Percentiles rank a stretch among this genome's conserved stretches.
Evolutionary conservation across 129 eudicot species (phyloP).

Genomic region (Tagetes patula): DNA sequence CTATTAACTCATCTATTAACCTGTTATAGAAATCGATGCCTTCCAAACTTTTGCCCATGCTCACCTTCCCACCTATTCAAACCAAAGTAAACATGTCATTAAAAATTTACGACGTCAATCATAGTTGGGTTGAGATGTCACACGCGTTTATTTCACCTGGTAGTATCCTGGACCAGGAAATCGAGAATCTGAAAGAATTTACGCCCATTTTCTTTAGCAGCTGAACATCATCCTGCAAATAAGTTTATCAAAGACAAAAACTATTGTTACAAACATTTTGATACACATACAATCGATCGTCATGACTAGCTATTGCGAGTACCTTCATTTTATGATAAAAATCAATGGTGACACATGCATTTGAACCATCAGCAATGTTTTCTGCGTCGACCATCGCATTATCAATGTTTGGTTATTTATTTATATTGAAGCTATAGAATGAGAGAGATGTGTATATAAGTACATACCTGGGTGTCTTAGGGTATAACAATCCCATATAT

Average conservation of each 20-base stretch:
- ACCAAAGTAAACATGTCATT: neutral
- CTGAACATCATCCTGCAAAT: slow-evolving; percentile 42
- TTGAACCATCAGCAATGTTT: slow-evolving; percentile 10
- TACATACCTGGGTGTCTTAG: slow-evolving; percentile 23
- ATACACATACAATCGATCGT: no score
- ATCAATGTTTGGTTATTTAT: neutral
- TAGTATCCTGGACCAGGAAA: slow-evolving; percentile 52
- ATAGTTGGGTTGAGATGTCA: no score
- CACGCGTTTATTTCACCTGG: neutral
- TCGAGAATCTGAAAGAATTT: slow-evolving; percentile 37
- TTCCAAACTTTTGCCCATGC: slow-evolving; percentile 37
- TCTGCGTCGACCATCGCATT: neutral
- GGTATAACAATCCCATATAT: slow-evolving; percentile 28
- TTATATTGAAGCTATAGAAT: no score
- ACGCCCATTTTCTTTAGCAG: slow-evolving; percentile 37
- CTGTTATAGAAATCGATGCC: slow-evolving; percentile 43
- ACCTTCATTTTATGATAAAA: slow-evolving; percentile 27
- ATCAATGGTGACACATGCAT: slow-evolving; percentile 32
- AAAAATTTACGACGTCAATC: no score
- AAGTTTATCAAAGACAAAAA: no score
- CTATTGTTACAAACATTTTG: no score
- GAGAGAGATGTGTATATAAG: neutral
- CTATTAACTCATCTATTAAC: slow-evolving; percentile 35
- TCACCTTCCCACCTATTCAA: slow-evolving; percentile 38
- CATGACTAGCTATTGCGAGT: no score